phyloP scores from a whole-genome alignment of 2,329 filamentous ascomycete genomes.

The Diplodia seriata region DNA sequence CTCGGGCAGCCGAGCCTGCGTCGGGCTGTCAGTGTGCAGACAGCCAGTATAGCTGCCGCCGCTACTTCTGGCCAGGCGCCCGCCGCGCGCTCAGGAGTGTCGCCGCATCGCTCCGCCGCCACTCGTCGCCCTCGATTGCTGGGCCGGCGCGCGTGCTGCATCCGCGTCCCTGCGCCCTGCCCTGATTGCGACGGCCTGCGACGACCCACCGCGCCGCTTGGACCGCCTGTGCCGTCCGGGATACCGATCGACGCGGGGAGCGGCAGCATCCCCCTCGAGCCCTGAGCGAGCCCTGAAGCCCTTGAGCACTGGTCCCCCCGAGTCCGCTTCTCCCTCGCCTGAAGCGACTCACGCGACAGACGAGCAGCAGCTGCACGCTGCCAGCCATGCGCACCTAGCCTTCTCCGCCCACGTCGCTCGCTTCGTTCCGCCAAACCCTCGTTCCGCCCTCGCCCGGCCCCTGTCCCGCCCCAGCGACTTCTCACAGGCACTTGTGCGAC shows the following conservation, averaged over 20 bases:
- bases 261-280: slow-evolving; percentile 13
- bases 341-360: background rate
- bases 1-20: background rate
- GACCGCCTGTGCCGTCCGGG: slow-evolving; percentile 1
- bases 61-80: background rate
- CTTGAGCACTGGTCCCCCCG: slow-evolving; percentile 27
- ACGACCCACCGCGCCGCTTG: background rate
- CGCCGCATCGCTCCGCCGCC: background rate
- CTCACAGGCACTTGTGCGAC: slow-evolving; percentile 19
- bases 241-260: slow-evolving; percentile 29
- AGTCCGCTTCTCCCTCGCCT: slow-evolving; percentile 16
- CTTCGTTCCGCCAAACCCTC: background rate
- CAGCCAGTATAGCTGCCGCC: slow-evolving; percentile 4
- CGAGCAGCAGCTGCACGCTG: slow-evolving; percentile 15
- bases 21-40: background rate
- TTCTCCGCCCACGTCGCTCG: slow-evolving; percentile 8
- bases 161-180: background rate
- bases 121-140: background rate
- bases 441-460: slow-evolving; percentile 6
- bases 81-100: slow-evolving; percentile 2
- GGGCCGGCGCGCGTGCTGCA: slow-evolving; percentile 15
- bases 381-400: slow-evolving; percentile 22
- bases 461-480: background rate
- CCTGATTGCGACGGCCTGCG: slow-evolving; percentile 8
- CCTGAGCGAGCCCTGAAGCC: background rate